Conservation (phyloP, 2,329 filamentous ascomycete genomes). For the Cladosporium sp. region DNA sequence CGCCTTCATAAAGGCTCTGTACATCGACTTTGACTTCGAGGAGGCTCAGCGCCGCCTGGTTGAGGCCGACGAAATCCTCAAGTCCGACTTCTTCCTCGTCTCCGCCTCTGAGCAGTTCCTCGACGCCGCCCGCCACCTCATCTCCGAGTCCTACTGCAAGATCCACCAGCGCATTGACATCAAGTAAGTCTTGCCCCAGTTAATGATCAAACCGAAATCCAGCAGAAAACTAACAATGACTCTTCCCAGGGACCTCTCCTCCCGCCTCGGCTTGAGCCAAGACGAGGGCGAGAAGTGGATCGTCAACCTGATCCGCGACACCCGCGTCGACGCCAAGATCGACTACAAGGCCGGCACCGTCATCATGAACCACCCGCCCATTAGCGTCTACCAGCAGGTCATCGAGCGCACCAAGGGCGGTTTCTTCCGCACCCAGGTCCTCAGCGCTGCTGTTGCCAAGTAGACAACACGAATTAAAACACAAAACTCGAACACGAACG, state of each 20-base stretch:
- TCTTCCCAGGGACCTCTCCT: slow-evolving; percentile 70
- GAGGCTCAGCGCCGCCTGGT: slow-evolving; percentile 86
- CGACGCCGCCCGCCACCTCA: slow-evolving; percentile 89
- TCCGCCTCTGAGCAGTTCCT: slow-evolving; percentile 83
- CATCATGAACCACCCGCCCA: slow-evolving; percentile 98
- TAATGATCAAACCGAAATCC: background rate
- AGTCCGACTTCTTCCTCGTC: slow-evolving; percentile 92
- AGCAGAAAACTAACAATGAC: slow-evolving; percentile 20
- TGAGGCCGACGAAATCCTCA: slow-evolving; percentile 85
- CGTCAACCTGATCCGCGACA: slow-evolving; percentile 97
- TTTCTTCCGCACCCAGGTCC: slow-evolving; percentile 96
- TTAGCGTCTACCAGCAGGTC: slow-evolving; percentile 98
- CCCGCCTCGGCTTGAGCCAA: slow-evolving; percentile 82
- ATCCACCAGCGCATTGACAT: slow-evolving; percentile 99
- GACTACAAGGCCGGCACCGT: slow-evolving; percentile 99
- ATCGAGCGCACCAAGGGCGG: slow-evolving; percentile 98
- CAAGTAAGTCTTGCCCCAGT: slow-evolving; percentile 52
- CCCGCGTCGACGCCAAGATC: slow-evolving; percentile 96
- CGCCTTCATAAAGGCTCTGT: slow-evolving; percentile 92
- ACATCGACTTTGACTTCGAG: slow-evolving; percentile 96
- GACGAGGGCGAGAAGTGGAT: slow-evolving; percentile 99
- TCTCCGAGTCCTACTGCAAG: slow-evolving; percentile 99
- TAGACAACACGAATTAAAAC: slow-evolving; percentile 21
- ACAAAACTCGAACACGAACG: slow-evolving; percentile 4
- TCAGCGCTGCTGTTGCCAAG: slow-evolving; percentile 58